Evolutionary conservation across 2,329 filamentous ascomycete species (phyloP), one percentile per base, ranked within the genome.

Genomic region (Neocatenulostroma microsporum): DNA sequence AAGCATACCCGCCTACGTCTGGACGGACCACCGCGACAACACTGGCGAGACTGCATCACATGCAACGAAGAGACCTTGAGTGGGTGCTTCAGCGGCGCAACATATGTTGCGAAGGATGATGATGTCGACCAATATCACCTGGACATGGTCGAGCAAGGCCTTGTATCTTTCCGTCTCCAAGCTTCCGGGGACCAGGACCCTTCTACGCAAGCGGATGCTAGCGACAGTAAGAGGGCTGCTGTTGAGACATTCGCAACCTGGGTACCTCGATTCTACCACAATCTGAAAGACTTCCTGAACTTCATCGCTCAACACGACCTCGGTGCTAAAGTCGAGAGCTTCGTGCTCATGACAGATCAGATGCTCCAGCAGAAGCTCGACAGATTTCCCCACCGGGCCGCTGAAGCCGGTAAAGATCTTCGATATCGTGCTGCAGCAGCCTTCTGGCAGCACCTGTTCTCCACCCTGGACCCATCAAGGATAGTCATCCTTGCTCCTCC

Each of bases 381-480:
- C 21, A 42, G 50, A 59, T 37, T 60, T 62, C 32, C 60, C 58
- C 35, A 62, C 62, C 33, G 66, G 47, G n/a, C n/a, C n/a, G 36
- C 36, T 53, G 31, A 50, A 14, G 48, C 56, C 4, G 53, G 56
- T 28, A 46, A 43, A 14, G 55, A 60, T 24, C 47, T 49, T 36
- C 44, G 51, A 2, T 53, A 49, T 27, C 33, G 36, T 33, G 48
- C 44, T 15, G 42, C 49, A 14, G 51, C 48, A 8, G 40, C 39
- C 1, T 42, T 65, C 49, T 83, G 74, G 79, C 63, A 63, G 37
- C 64, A 63, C 14, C 44, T 82, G 2, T 73, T 83, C 31, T 55
- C 62, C 5, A 54, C 66, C 13, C 56, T 81, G 21, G 66, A 76
- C 42, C 76, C 46, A 10, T 11, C 25, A 14, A 73, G 6, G 42